A percentile compares a stretch with the other conserved stretches of the same genome.
phyloP scores from a whole-genome alignment of 1,284 basidiomycete species.

The Heterobasidion irregulare region DNA sequence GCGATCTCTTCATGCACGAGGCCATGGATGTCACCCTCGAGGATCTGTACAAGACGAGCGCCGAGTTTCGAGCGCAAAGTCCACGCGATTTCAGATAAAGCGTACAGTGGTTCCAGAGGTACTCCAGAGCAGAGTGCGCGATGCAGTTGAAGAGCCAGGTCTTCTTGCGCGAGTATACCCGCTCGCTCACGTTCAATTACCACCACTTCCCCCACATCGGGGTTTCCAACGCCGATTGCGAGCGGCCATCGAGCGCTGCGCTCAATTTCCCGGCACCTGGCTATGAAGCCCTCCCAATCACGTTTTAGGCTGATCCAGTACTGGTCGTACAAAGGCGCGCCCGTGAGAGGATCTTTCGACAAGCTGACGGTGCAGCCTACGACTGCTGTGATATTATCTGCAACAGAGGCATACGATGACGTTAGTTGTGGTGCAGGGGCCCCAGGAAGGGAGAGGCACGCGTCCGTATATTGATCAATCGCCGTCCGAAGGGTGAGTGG shows the following conservation, averaged over 20 bases:
- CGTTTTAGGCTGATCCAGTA: constrained; percentile 81
- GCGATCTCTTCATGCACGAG: constrained; percentile 67
- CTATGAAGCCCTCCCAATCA: constrained; percentile 91
- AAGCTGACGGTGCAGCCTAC: constrained; percentile 80
- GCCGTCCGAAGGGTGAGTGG: constrained; percentile 71
- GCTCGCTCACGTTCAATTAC: constrained; percentile 76
- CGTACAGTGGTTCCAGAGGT: constrained; percentile 38
- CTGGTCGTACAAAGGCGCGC: constrained; percentile 67
- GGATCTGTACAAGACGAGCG: constrained; percentile 39
- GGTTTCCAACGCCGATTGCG: constrained; percentile 45
- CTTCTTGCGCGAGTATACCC: constrained; percentile 53
- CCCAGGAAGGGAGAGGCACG: constrained; percentile 60
- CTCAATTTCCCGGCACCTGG: constrained; percentile 81
- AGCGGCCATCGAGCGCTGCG: constrained; percentile 81
- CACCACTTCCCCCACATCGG: constrained; percentile 39
- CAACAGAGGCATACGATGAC: constrained; percentile 56
- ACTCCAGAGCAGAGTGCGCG: constrained; percentile 21
- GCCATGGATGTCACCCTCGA: constrained; percentile 54
- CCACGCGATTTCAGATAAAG: constrained; percentile 52
- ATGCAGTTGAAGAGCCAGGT: constrained; percentile 56
- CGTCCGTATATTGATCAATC: constrained; percentile 72
- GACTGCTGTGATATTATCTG: constrained; percentile 73
- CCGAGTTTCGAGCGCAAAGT: constrained; percentile 49
- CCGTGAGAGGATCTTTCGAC: constrained; percentile 68
- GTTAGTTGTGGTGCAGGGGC: constrained; percentile 46